phyloP scores from a whole-genome alignment of 805 yeast genomes.

The Yarrowia sp. region DNA sequence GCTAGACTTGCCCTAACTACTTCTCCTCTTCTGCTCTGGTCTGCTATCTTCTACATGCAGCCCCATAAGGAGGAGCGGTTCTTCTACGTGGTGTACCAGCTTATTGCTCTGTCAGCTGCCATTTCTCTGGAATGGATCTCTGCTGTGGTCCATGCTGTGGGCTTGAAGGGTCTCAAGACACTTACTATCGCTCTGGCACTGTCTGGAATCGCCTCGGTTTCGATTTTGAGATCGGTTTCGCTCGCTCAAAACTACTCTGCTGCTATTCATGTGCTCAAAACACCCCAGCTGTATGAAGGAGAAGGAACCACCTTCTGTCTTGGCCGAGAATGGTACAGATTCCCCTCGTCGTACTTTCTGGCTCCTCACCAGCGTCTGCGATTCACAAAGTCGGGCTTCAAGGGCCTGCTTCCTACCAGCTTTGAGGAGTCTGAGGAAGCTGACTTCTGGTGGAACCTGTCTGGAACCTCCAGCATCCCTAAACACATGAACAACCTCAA shows the following conservation, averaged over 20 bases:
- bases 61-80: constrained; percentile 96
- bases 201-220: constrained; percentile 44
- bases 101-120: constrained; percentile 69
- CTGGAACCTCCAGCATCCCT: constrained; percentile 57
- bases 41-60: constrained; percentile 67
- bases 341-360: constrained; percentile 84
- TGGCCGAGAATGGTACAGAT: constrained; percentile 97
- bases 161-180: constrained; percentile 29
- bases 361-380: constrained; percentile 66
- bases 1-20: constrained; percentile 46
- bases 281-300: constrained; percentile 50
- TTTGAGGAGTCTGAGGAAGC: constrained; percentile 59
- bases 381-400: constrained; percentile 79
- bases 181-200: constrained; percentile 27
- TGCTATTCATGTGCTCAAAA: constrained; percentile 66
- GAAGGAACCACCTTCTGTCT: constrained; percentile 68
- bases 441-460: constrained; percentile 46
- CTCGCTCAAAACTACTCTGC: constrained; percentile 73
- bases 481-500: constrained; percentile 78
- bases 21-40: constrained; percentile 66
- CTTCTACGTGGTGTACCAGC: constrained; percentile 81
- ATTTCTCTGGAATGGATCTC: constrained; percentile 51
- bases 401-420: constrained; percentile 89
- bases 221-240: constrained; percentile 64
- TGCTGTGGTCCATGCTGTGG: constrained; percentile 10